phyloP scores from a whole-genome alignment of 257 asterid species.

The Solanum clarkiae region DNA sequence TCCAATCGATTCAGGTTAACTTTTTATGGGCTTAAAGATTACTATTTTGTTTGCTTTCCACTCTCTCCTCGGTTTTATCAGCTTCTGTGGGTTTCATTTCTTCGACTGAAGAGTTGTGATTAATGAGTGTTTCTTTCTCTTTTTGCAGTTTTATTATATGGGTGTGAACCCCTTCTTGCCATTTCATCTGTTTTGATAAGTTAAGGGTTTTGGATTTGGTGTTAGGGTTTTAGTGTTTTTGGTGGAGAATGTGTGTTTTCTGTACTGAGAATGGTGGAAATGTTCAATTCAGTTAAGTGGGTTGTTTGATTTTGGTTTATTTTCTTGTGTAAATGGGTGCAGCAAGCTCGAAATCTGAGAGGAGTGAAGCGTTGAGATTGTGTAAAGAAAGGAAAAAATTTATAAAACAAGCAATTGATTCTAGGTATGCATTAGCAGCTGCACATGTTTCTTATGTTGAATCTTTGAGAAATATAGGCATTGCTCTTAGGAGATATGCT shows the following conservation, averaged over 20 bases:
- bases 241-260: background rate
- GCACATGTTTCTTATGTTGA: conserved; percentile 83
- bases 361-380: conserved; percentile 60
- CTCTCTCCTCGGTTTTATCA: conserved; percentile 4
- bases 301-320: conserved; percentile 2
- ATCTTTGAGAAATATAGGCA: conserved; percentile 74
- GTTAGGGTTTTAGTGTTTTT: background rate
- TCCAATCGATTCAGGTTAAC: conserved; percentile 11
- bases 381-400: conserved; percentile 82
- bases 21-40: conserved; percentile 1
- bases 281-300: conserved; percentile 9
- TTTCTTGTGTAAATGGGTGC: conserved; percentile 40
- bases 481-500: conserved; percentile 80
- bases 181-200: background rate
- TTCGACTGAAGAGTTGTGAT: background rate
- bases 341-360: conserved; percentile 56
- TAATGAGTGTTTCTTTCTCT: background rate
- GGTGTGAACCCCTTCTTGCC: background rate
- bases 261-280: background rate
- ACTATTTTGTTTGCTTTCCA: conserved; percentile 3
- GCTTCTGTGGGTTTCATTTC: conserved; percentile 9
- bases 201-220: background rate
- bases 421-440: conserved; percentile 85
- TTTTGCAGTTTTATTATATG: background rate
- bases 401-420: conserved; percentile 81